Evolutionary conservation across 148 eudicot species (phyloP).

Genomic region (Polygonum maritimum): DNA sequence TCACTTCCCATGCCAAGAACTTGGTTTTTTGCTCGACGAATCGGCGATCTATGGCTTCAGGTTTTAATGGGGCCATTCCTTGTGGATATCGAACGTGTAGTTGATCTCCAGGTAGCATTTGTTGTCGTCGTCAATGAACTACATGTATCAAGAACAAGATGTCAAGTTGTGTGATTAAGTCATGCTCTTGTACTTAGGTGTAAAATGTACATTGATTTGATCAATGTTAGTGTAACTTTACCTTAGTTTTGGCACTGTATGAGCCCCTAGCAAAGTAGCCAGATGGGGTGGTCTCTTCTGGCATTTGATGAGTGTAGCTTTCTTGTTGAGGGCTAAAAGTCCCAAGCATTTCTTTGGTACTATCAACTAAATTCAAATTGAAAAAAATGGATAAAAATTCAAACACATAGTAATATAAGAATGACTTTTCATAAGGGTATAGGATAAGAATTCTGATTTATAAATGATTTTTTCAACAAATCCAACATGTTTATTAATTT

Average conservation of each 20-base stretch:
- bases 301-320: constrained; percentile 58
- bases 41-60: neutral
- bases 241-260: constrained; percentile 58
- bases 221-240: constrained; percentile 9
- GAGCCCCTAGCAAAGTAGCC: constrained; percentile 71
- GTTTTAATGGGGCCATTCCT: constrained; percentile 34
- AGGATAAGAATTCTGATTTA: no score
- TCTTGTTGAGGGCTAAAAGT: constrained; percentile 67
- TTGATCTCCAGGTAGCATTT: constrained; percentile 65
- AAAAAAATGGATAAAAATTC: neutral
- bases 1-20: neutral
- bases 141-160: constrained; percentile 5
- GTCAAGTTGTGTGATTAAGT: neutral
- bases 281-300: constrained; percentile 67
- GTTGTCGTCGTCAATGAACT: constrained; percentile 61
- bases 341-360: constrained; percentile 70
- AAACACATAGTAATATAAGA: neutral
- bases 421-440: no score
- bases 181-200: neutral
- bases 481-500: no score
- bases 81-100: constrained; percentile 55
- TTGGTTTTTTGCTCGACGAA: neutral
- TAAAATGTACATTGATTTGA: neutral
- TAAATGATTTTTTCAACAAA: no score
- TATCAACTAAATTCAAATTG: constrained; percentile 40